Evolutionary conservation across 352 stramenopile species (phyloP).

Genomic region (Phytophthora cactorum): DNA sequence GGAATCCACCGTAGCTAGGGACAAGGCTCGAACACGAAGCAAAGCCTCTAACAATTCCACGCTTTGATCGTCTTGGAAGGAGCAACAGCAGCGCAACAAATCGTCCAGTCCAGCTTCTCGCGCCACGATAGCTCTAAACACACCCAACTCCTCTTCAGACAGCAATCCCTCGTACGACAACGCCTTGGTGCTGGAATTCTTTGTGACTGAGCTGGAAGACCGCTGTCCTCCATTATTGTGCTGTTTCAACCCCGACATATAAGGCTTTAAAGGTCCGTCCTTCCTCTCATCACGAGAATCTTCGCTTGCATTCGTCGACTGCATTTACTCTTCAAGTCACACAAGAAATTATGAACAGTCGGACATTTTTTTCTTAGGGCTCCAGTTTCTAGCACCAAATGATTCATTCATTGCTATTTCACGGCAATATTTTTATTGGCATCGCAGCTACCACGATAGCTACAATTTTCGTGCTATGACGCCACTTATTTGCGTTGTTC

Average conservation of each 20-base stretch:
- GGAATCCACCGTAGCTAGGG: slow-evolving; percentile 59
- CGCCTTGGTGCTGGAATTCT: slow-evolving; percentile 37
- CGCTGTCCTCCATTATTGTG: slow-evolving; percentile 9
- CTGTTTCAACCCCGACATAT: slow-evolving; percentile 17
- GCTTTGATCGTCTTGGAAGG: slow-evolving; percentile 51
- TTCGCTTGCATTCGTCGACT: neutral
- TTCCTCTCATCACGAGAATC: neutral
- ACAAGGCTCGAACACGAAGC: slow-evolving; percentile 51
- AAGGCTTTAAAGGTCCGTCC: slow-evolving; percentile 17
- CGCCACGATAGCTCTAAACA: slow-evolving; percentile 69
- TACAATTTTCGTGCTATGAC: neutral
- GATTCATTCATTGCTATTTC: neutral
- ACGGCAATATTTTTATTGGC: slow-evolving; percentile 7
- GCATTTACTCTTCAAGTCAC: slow-evolving; percentile 4
- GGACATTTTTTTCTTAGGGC: neutral
- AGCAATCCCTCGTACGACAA: slow-evolving; percentile 65
- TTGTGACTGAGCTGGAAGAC: slow-evolving; percentile 2
- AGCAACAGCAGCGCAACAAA: slow-evolving; percentile 53
- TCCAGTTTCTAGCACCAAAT: neutral
- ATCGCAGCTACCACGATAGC: neutral
- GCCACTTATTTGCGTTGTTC: slow-evolving; percentile 53
- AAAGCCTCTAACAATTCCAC: slow-evolving; percentile 59
- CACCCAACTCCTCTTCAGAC: slow-evolving; percentile 64
- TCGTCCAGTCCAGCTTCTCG: slow-evolving; percentile 64
- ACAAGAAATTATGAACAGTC: slow-evolving; percentile 21